Conservation (phyloP, 306 rosid genomes). For the Abrus precatorius region DNA sequence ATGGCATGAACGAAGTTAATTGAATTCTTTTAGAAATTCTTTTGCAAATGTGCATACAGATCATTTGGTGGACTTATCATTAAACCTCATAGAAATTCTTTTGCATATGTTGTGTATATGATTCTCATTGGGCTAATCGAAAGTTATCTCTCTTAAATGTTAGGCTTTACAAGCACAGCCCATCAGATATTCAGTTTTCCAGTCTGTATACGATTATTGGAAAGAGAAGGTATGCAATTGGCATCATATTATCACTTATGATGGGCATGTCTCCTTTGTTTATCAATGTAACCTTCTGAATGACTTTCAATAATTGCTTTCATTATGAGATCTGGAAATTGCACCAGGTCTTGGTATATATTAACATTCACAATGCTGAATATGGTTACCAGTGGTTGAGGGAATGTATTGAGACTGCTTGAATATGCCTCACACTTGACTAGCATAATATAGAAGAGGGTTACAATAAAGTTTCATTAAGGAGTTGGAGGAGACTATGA, state of each 20-base stretch:
- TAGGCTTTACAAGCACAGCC: conserved; percentile 76
- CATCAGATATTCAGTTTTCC: conserved; percentile 66
- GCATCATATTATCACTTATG: conserved; percentile 23
- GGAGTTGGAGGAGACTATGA: conserved; percentile 22
- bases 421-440: conserved; percentile 14
- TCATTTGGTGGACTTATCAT: not conserved
- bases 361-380: conserved; percentile 26
- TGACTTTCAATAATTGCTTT: conserved; percentile 37
- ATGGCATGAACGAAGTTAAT: not conserved
- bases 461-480: conserved; percentile 26
- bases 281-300: conserved; percentile 36
- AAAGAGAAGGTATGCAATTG: conserved; percentile 79
- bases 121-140: conserved; percentile 37
- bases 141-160: conserved; percentile 47
- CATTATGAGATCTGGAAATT: conserved; percentile 42
- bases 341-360: conserved; percentile 22
- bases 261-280: conserved; percentile 33
- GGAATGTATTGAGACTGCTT: conserved; percentile 26
- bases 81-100: not conserved
- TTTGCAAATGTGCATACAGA: not conserved
- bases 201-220: conserved; percentile 82
- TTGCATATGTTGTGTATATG: conserved; percentile 32
- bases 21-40: not conserved
- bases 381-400: conserved; percentile 36
- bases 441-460: conserved; percentile 15